Conservation (phyloP, 805 yeast species). For the Saturnispora besseyi region DNA sequence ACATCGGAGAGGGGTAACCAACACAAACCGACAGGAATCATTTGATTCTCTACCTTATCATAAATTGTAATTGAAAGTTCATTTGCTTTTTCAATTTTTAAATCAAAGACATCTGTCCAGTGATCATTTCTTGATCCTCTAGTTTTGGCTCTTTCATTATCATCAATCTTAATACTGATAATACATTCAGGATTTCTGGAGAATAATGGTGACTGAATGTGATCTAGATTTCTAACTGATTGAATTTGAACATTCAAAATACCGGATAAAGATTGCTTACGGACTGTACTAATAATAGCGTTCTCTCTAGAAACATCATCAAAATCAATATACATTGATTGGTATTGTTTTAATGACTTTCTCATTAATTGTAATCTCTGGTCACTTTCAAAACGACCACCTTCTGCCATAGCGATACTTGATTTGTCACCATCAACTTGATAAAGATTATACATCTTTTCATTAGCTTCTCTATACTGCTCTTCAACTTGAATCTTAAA, state of each 20-base stretch:
- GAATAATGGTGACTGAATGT: slow-evolving; percentile 75
- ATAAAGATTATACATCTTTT: slow-evolving; percentile 77
- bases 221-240: slow-evolving; percentile 84
- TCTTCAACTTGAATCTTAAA: slow-evolving; percentile 90
- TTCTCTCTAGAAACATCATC: slow-evolving; percentile 61
- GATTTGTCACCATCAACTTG: slow-evolving; percentile 86
- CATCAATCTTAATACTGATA: slow-evolving; percentile 78
- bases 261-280: slow-evolving; percentile 82
- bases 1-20: slow-evolving; percentile 90
- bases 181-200: slow-evolving; percentile 72
- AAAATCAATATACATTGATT: slow-evolving; percentile 72
- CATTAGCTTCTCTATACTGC: slow-evolving; percentile 88
- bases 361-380: slow-evolving; percentile 77
- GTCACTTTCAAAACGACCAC: slow-evolving; percentile 75
- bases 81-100: slow-evolving; percentile 82
- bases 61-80: slow-evolving; percentile 85
- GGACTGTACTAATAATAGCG: slow-evolving; percentile 57
- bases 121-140: slow-evolving; percentile 66
- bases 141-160: slow-evolving; percentile 71
- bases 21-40: slow-evolving; percentile 81
- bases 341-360: slow-evolving; percentile 77
- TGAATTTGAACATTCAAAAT: slow-evolving; percentile 61
- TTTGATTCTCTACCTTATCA: slow-evolving; percentile 60
- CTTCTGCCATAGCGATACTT: slow-evolving; percentile 79
- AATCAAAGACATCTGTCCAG: slow-evolving; percentile 75